A percentile compares a stretch with the other conserved stretches of the same genome.
phyloP scores from a whole-genome alignment of 148 eudicot genomes.

The Cornus florida region DNA sequence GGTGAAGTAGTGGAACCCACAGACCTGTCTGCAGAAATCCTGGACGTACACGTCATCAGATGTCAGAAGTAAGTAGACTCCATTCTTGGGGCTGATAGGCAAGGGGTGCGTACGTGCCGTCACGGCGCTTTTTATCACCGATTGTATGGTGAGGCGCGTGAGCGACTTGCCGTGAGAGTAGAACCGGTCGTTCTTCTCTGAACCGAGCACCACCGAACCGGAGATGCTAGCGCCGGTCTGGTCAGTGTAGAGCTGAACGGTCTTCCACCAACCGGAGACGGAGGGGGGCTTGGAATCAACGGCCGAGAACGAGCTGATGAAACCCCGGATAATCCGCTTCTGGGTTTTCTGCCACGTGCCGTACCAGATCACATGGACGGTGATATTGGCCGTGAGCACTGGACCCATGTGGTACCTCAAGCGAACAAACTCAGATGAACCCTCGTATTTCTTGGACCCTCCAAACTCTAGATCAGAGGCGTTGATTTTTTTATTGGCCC shows the following conservation, averaged over 20 bases:
- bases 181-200: conserved; percentile 74
- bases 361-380: conserved; percentile 84
- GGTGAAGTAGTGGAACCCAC: conserved; percentile 94
- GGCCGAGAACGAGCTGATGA: conserved; percentile 69
- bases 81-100: conserved; percentile 65
- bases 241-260: conserved; percentile 79
- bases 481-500: conserved; percentile 48
- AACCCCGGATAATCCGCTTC: conserved; percentile 76
- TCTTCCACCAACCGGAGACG: conserved; percentile 83
- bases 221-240: conserved; percentile 83
- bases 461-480: conserved; percentile 35
- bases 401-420: conserved; percentile 95
- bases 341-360: conserved; percentile 65
- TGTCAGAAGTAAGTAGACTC: conserved; percentile 72
- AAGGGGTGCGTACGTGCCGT: conserved; percentile 63
- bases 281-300: conserved; percentile 51
- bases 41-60: conserved; percentile 76
- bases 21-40: conserved; percentile 71
- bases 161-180: conserved; percentile 75
- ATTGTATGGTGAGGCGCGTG: conserved; percentile 73
- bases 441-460: conserved; percentile 67
- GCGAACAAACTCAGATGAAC: conserved; percentile 73
- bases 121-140: conserved; percentile 70
- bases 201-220: conserved; percentile 48
- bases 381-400: conserved; percentile 69